Evolutionary conservation across 2,329 filamentous ascomycete species (phyloP), one percentile per base, ranked within the genome.

Genomic region (Colletotrichum melonis): DNA sequence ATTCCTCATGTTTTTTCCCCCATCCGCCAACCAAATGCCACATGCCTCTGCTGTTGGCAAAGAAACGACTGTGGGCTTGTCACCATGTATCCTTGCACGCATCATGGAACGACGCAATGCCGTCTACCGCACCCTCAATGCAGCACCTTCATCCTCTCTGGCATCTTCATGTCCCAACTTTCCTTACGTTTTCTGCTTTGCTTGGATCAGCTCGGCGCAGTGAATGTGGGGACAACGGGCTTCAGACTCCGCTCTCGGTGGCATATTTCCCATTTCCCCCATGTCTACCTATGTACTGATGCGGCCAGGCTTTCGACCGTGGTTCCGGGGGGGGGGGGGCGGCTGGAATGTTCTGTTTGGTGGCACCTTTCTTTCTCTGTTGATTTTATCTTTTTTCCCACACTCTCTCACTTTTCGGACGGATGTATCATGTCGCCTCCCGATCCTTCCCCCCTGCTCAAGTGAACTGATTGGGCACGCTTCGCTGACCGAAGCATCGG

Each of bases 391-490:
- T 49, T 49, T n/a, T n/a, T 22, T 49, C 38, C 6, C 38, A 35
- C 12, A 19, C 38, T 49, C 19, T 49, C 42, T n/a, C 42, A 9
- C 42, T 49, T 8, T 49, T 49, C 32, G 56, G 67, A 71, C 49
- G 67, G 22, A 71, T 71, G 71, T 73, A 63, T 73, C 71, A 62
- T 49, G 67, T 71, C 71, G 71, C 57, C 62, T 66, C 67, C 71
- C 67, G 71, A 65, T 59, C 54, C 66, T 42, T 8, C 60, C 49
- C 22, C 22, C 54, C 16, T 38, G 24, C n/a, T 57, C 14, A 56
- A 57, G 62, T 35, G 49, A 22, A 52, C 67, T n/a, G 67, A 65
- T 49, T 19, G 60, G 49, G 12, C 26, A 58, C 55, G 70, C 30
- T 11, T 32, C 30, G 30, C 49, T 35, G 67, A 26, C 56, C 60